These are phyloP conservation scores for Helotiales sp. DNA, from an alignment of 2,329 filamentous ascomycete genomes.

Conservation along the genomic window DNA sequence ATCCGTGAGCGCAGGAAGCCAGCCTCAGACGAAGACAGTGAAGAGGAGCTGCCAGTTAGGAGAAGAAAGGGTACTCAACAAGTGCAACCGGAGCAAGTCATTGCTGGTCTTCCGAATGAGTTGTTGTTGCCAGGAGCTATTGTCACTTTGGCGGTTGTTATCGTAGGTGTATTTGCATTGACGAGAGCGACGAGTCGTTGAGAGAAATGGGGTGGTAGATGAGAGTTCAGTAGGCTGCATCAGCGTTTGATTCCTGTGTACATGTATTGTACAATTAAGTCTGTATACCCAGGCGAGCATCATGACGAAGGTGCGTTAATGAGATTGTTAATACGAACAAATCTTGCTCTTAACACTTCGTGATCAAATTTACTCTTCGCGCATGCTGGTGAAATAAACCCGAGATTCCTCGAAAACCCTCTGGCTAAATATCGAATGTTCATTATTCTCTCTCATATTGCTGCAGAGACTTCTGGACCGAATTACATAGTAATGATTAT, in stretches of 20 bases:
- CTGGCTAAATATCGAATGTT: too few species aligned
- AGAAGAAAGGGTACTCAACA: constrained; percentile 36
- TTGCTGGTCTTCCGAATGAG: constrained; percentile 91
- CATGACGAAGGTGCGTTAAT: constrained; percentile 3
- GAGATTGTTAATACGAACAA: too few species aligned
- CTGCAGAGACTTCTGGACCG: too few species aligned
- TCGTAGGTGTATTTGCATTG: constrained; percentile 89
- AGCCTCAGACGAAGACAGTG: constrained; percentile 48
- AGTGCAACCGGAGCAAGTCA: constrained; percentile 62
- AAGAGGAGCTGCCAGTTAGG: constrained; percentile 47
- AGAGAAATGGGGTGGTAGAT: constrained; percentile 16
- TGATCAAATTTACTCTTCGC: too few species aligned
- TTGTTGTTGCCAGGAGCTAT: constrained; percentile 90
- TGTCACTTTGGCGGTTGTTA: constrained; percentile 90
- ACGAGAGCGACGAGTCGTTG: constrained; percentile 60
- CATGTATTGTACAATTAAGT: constrained; percentile 14
- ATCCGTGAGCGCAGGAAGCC: constrained; percentile 51
- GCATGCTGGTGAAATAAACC: too few species aligned
- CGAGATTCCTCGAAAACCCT: too few species aligned
- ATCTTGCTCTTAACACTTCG: too few species aligned
- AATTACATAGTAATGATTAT: too few species aligned
- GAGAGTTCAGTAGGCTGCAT: constrained; percentile 15
- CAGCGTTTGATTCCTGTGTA: constrained; percentile 20
- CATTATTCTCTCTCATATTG: too few species aligned
- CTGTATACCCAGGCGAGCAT: constrained; percentile 13